These are phyloP conservation scores for Monosporascus sp. DNA, from an alignment of 2,329 filamentous ascomycete species.

Conservation along the genomic window DNA sequence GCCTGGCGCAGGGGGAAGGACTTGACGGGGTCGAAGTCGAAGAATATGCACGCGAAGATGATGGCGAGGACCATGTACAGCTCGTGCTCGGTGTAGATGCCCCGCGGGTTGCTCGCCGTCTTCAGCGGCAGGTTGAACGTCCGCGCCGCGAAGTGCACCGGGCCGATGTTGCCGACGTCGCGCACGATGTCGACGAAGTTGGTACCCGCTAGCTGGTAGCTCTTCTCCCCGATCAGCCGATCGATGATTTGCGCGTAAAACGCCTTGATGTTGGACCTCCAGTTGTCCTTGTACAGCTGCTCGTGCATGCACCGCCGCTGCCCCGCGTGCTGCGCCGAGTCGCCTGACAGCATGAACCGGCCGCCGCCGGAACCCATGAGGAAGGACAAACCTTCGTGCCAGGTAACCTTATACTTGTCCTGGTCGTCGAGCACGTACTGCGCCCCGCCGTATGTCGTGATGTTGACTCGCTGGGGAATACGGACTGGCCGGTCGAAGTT, in stretches of 20 bases:
- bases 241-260: conserved; percentile 63
- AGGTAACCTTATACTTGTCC: conserved; percentile 58
- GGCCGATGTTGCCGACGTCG: conserved; percentile 63
- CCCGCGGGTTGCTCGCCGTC: conserved; percentile 53
- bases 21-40: conserved; percentile 61
- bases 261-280: conserved; percentile 55
- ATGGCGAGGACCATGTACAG: conserved; percentile 58
- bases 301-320: conserved; percentile 51
- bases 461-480: conserved; percentile 45
- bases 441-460: conserved; percentile 57
- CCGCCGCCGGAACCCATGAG: conserved; percentile 52
- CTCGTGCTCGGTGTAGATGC: conserved; percentile 50
- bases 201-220: conserved; percentile 54
- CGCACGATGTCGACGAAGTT: conserved; percentile 67
- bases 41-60: conserved; percentile 62
- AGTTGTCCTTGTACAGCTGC: conserved; percentile 57
- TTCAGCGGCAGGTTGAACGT: conserved; percentile 64
- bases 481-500: conserved; percentile 58
- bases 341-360: conserved; percentile 52
- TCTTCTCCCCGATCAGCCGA: conserved; percentile 58
- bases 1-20: conserved; percentile 59
- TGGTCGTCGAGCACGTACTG: conserved; percentile 57
- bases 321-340: conserved; percentile 40
- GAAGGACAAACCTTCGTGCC: conserved; percentile 58
- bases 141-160: conserved; percentile 58